Evolutionary conservation across 2,329 filamentous ascomycete species (phyloP), one percentile per base, ranked within the genome.

Genomic region (Colletotrichum camelliae): DNA sequence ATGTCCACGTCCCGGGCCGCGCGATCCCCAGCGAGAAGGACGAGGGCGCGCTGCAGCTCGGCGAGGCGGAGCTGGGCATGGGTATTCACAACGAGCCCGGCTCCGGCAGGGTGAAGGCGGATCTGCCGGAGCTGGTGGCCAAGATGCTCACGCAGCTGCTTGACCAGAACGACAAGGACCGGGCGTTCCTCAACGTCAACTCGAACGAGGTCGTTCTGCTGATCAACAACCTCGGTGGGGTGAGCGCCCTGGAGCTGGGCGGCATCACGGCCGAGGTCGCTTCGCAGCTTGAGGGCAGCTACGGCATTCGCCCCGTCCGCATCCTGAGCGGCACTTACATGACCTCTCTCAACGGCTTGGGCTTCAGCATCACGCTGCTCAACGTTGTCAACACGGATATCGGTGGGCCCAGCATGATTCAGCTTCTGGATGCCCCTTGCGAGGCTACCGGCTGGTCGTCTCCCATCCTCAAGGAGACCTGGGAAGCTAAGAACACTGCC

Each of bases 1-100:
- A 98, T 82, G 96, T 98, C n/a, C 96, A 98, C 82, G 95, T 98
- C 1, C 96, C 96, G 0, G 96, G 96, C 5, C 90, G 96, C 76
- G 90, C 87, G 2, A 82, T 87, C 8, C 74, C 74, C 7, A 35
- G 29, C 37, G 84, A 86, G 1, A 90, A 91, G 78, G 77, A 76
- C 29, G 90, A 92, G 29, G 92, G 92, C 33, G 83, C 79, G 57
- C 84, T 96, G 73, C 88, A 85, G 62, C 84, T 79, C 4, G 89
- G 87, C 52, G 90, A 93, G 81, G 89, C 92, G 31, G 91, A 93
- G 83, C 85, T 93, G 64, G 94, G 94, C 33, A 95, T 95, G 94
- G 94, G 94, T 15, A 95, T 95, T 79, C 94, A 95, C 82, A 95
- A 95, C 80, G 93, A 94, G 82, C 86, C 90, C 0, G 91, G 91